Evolutionary conservation across 2,329 filamentous ascomycete genomes (phyloP).

Genomic region (Karstenula rhodostoma): DNA sequence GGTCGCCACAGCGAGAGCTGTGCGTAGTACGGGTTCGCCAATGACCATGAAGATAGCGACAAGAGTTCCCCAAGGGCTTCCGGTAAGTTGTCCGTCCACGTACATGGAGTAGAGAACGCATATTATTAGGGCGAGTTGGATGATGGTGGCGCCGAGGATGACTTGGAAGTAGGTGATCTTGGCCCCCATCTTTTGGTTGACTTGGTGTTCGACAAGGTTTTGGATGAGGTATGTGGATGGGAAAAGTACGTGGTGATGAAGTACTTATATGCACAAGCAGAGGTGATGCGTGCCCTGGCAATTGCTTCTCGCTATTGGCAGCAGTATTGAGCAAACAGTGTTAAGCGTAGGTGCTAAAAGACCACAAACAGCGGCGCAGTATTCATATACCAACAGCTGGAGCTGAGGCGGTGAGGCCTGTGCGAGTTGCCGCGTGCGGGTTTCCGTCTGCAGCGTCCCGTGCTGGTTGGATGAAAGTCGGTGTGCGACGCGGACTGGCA

Average conservation of each 20-base stretch:
- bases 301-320: not conserved
- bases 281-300: not conserved
- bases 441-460: not conserved
- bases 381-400: not conserved
- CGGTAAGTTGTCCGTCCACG: not conserved
- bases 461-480: not conserved
- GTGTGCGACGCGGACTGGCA: no score
- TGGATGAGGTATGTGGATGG: no score
- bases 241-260: no score
- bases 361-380: not conserved
- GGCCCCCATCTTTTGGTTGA: no score
- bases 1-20: slow-evolving; percentile 1
- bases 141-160: not conserved
- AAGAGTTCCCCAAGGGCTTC: not conserved
- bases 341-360: not conserved
- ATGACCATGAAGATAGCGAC: slow-evolving; percentile 6
- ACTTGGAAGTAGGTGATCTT: no score
- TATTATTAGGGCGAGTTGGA: not conserved
- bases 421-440: not conserved
- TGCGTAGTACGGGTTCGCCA: slow-evolving; percentile 3
- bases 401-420: not conserved
- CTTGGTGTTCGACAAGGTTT: no score
- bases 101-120: not conserved
- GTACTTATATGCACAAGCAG: not conserved
- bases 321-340: not conserved